phyloP scores from a whole-genome alignment of 805 yeast species.

The Lipomyces anomalus region DNA sequence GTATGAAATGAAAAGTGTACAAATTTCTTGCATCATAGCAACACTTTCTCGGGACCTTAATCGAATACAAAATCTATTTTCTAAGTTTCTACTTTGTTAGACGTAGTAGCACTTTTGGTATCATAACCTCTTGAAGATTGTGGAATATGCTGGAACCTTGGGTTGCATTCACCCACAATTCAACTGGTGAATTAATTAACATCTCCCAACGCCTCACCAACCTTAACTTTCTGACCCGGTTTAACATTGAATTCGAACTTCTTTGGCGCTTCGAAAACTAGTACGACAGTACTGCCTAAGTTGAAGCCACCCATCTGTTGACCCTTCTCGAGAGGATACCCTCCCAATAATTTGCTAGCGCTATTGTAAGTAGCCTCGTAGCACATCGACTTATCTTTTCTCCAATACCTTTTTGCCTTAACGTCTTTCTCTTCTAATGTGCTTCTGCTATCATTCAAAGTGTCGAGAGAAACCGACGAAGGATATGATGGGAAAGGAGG shows the following conservation, averaged over 20 bases:
- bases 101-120: too few relatives aligned
- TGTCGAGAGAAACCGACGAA: conserved; percentile 20
- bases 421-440: conserved; percentile 28
- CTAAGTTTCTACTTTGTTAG: too few relatives aligned
- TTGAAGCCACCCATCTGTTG: conserved; percentile 96
- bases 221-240: conserved; percentile 70
- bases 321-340: conserved; percentile 84
- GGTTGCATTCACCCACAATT: too few relatives aligned
- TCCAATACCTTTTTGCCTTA: conserved; percentile 50
- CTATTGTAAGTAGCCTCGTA: conserved; percentile 88
- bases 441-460: too few relatives aligned
- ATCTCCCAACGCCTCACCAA: conserved; percentile 63
- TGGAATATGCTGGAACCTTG: too few relatives aligned
- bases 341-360: conserved; percentile 71
- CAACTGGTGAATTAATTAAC: background rate
- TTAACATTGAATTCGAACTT: conserved; percentile 63
- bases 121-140: too few relatives aligned
- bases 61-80: too few relatives aligned
- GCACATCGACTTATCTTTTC: conserved; percentile 49
- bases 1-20: too few relatives aligned
- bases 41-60: too few relatives aligned
- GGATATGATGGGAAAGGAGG: conserved; percentile 7
- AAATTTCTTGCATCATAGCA: too few relatives aligned
- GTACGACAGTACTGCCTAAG: conserved; percentile 92
- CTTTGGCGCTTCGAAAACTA: conserved; percentile 92